Conservation (phyloP, 495 filamentous ascomycete species). For the Penicillium ucsense region DNA sequence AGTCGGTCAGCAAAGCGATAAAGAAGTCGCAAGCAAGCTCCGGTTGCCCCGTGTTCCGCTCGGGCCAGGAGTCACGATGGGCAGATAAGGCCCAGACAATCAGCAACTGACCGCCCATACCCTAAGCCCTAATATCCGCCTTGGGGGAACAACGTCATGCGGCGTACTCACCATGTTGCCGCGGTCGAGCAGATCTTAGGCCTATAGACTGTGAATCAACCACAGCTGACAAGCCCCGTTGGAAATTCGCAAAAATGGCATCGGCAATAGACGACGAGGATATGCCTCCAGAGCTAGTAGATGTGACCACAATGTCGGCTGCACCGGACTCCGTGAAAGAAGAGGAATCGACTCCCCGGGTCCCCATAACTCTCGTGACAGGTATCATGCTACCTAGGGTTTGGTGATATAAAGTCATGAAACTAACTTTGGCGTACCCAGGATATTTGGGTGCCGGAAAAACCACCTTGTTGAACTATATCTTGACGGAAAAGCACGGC, state of each 20-base stretch:
- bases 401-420: background rate
- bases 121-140: constrained; percentile 33
- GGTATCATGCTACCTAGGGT: constrained; percentile 35
- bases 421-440: constrained; percentile 10
- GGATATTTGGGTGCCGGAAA: constrained; percentile 91
- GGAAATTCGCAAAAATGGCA: constrained; percentile 4
- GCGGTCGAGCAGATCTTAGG: background rate
- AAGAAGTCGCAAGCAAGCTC: constrained; percentile 10
- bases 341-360: constrained; percentile 38
- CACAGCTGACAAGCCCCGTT: background rate
- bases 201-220: background rate
- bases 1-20: constrained; percentile 8
- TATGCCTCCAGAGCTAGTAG: constrained; percentile 62
- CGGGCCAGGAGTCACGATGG: background rate
- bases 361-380: constrained; percentile 93
- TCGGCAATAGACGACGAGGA: constrained; percentile 59
- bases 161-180: constrained; percentile 16
- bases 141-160: constrained; percentile 30
- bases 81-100: constrained; percentile 11
- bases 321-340: constrained; percentile 11
- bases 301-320: constrained; percentile 31
- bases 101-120: constrained; percentile 22
- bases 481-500: constrained; percentile 84
- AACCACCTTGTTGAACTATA: constrained; percentile 92
- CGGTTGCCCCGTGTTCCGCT: constrained; percentile 2